A percentile compares a stretch with the other conserved stretches of the same genome.
phyloP scores from a whole-genome alignment of 2,329 filamentous ascomycete species.

The Xylogone sp. region DNA sequence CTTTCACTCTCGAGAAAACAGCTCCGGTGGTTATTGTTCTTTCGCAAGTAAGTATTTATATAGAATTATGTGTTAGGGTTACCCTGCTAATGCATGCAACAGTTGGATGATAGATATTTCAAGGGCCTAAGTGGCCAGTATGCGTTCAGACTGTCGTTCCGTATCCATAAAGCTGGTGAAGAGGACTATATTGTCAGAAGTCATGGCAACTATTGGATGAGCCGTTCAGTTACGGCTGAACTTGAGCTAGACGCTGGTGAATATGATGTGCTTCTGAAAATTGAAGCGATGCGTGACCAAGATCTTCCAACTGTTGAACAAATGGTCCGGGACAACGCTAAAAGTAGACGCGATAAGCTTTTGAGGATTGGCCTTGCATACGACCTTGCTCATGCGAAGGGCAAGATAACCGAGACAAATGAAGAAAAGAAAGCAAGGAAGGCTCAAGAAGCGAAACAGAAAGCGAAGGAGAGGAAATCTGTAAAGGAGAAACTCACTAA shows the following conservation, averaged over 20 bases:
- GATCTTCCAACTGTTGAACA: conserved; percentile 35
- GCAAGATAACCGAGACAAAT: conserved; percentile 40
- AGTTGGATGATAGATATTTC: conserved; percentile 61
- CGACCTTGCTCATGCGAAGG: conserved; percentile 58
- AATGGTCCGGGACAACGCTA: conserved; percentile 48
- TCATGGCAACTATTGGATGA: conserved; percentile 49
- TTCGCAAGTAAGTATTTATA: conserved; percentile 50
- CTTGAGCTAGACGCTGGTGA: conserved; percentile 52
- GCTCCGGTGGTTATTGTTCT: conserved; percentile 56
- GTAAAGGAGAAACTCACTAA: conserved; percentile 35
- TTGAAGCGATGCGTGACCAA: conserved; percentile 44
- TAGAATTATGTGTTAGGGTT: background rate
- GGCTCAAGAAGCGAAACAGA: conserved; percentile 39
- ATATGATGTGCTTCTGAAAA: conserved; percentile 53
- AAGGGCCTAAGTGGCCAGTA: conserved; percentile 59
- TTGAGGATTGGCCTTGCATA: conserved; percentile 57
- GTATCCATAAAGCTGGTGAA: conserved; percentile 46
- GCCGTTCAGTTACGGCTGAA: conserved; percentile 55
- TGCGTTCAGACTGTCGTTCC: conserved; percentile 38
- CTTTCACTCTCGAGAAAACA: conserved; percentile 49
- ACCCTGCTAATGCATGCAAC: conserved; percentile 18
- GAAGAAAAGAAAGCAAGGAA: conserved; percentile 42
- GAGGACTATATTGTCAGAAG: conserved; percentile 58
- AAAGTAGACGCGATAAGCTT: conserved; percentile 49
- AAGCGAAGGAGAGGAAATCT: conserved; percentile 31